Evolutionary conservation across 208 protist species (phyloP).

Genomic region (Wallacemonas sp.): DNA sequence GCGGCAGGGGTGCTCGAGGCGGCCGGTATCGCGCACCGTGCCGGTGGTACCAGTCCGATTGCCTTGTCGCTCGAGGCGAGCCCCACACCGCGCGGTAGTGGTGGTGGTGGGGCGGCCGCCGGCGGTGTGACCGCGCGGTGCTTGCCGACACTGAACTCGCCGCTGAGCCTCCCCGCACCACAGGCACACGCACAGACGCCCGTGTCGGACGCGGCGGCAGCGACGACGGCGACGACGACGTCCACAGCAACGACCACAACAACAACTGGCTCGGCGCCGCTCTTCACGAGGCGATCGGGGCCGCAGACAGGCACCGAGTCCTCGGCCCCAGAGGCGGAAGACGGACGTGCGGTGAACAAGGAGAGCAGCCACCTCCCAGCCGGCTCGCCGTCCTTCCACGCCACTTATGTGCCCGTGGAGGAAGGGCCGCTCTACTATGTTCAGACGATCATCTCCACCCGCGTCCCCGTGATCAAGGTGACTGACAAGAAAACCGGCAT

Average conservation of each 20-base stretch:
- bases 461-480: conserved; percentile 87
- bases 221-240: background rate
- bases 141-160: background rate
- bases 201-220: background rate
- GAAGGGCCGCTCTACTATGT: conserved; percentile 69
- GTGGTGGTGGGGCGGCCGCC: background rate
- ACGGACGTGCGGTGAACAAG: background rate
- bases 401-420: conserved; percentile 49
- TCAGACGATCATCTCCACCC: conserved; percentile 76
- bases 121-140: background rate
- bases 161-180: background rate
- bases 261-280: background rate
- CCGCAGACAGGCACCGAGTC: too few species aligned
- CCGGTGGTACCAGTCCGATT: background rate
- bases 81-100: background rate
- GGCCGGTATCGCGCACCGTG: background rate
- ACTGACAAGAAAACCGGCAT: conserved; percentile 60
- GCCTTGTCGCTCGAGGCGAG: too few species aligned
- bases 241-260: background rate
- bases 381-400: background rate
- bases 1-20: conserved; percentile 12
- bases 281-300: too few species aligned
- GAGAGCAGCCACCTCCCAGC: background rate
- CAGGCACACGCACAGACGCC: background rate
- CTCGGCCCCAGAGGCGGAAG: background rate